Conservation (phyloP, 2,329 filamentous ascomycete species). For the Cadophora luteo-olivacea region DNA sequence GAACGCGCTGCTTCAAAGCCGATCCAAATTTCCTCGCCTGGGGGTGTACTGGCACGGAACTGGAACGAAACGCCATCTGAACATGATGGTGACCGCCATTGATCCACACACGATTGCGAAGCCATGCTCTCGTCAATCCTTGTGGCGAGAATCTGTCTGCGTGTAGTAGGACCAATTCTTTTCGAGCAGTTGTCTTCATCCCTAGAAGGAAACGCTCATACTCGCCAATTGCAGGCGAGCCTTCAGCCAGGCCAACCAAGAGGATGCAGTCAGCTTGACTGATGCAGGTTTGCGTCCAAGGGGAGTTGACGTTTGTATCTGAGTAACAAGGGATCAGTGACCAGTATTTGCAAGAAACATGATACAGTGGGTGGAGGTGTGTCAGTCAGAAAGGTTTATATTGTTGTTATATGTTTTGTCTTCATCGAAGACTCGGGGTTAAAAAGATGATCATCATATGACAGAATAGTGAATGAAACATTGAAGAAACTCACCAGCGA, state of each 20-base stretch:
- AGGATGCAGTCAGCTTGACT: slow-evolving; percentile 96
- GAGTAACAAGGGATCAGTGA: slow-evolving; percentile 23
- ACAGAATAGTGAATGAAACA: slow-evolving; percentile 46
- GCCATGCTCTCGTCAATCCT: slow-evolving; percentile 86
- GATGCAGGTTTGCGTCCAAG: slow-evolving; percentile 98
- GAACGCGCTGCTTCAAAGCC: slow-evolving; percentile 88
- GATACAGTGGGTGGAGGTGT: neutral
- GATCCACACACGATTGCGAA: slow-evolving; percentile 94
- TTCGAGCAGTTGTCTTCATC: slow-evolving; percentile 95
- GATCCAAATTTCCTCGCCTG: slow-evolving; percentile 81
- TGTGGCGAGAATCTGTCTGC: slow-evolving; percentile 85
- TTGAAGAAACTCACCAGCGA: slow-evolving; percentile 68
- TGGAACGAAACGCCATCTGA: slow-evolving; percentile 87
- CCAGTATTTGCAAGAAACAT: slow-evolving; percentile 29
- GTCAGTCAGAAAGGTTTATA: slow-evolving; percentile 70
- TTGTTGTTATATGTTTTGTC: slow-evolving; percentile 47
- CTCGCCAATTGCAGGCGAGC: slow-evolving; percentile 88
- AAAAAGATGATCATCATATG: slow-evolving; percentile 44
- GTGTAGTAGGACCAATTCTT: slow-evolving; percentile 89
- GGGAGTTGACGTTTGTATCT: slow-evolving; percentile 96
- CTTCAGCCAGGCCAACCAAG: slow-evolving; percentile 88
- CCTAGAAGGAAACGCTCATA: slow-evolving; percentile 96
- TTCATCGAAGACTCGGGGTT: slow-evolving; percentile 39
- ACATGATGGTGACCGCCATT: slow-evolving; percentile 98
- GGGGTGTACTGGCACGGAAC: slow-evolving; percentile 77